A percentile compares a stretch with the other conserved stretches of the same genome.
Evolutionary conservation across 192 early-diverging fungal species (phyloP).

Genomic region (Oehlia diaphana): DNA sequence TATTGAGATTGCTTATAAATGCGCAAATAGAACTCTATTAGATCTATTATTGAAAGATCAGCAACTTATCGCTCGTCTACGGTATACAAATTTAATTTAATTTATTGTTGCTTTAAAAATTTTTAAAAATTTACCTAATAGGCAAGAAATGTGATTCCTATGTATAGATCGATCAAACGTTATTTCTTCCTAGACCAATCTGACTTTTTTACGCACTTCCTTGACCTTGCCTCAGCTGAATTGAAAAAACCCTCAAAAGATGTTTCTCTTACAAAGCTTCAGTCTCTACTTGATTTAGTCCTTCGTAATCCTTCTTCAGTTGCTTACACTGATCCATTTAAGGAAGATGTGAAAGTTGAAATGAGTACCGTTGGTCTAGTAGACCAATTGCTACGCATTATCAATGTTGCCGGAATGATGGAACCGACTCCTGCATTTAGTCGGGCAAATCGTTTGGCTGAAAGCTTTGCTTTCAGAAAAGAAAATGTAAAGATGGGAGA

Average conservation of each 20-base stretch:
- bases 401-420: constrained; percentile 62
- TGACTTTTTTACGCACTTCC: constrained; percentile 91
- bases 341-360: constrained; percentile 83
- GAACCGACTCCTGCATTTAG: constrained; percentile 14
- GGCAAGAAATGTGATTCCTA: not conserved
- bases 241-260: constrained; percentile 70
- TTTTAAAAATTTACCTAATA: not conserved
- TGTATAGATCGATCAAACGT: constrained; percentile 79
- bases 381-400: constrained; percentile 73
- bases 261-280: constrained; percentile 71
- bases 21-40: constrained; percentile 85
- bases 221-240: constrained; percentile 83
- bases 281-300: constrained; percentile 84
- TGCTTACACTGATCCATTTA: constrained; percentile 75
- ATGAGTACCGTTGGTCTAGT: constrained; percentile 62
- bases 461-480: constrained; percentile 20
- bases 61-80: constrained; percentile 71
- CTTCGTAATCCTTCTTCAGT: constrained; percentile 85
- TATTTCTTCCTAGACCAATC: constrained; percentile 92
- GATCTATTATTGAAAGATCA: constrained; percentile 78
- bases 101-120: not conserved
- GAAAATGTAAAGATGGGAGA: constrained; percentile 20
- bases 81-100: constrained; percentile 37
- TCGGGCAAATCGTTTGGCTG: constrained; percentile 1
- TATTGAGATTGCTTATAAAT: constrained; percentile 84